Conservation (phyloP, 345 rosid genomes). For the Nephelium lappaceum region DNA sequence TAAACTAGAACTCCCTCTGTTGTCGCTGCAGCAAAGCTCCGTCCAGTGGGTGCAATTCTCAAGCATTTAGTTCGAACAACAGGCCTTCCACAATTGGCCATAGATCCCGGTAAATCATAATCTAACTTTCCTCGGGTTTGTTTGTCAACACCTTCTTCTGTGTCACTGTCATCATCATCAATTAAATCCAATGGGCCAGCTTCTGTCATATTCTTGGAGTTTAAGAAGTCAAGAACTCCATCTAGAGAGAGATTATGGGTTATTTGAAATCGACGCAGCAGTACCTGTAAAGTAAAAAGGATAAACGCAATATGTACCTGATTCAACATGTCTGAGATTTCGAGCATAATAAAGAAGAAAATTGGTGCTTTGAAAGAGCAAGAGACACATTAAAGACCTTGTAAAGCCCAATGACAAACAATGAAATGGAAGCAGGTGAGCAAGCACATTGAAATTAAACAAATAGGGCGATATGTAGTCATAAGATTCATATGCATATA, state of each 20-base stretch:
- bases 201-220: slow-evolving; percentile 95
- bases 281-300: slow-evolving; percentile 51
- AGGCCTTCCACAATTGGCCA: slow-evolving; percentile 83
- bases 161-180: slow-evolving; percentile 80
- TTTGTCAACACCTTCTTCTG: slow-evolving; percentile 79
- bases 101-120: slow-evolving; percentile 86
- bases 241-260: slow-evolving; percentile 84
- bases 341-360: neutral
- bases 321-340: neutral
- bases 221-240: slow-evolving; percentile 91
- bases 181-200: slow-evolving; percentile 94
- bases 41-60: slow-evolving; percentile 92
- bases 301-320: neutral
- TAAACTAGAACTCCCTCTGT: slow-evolving; percentile 92
- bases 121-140: slow-evolving; percentile 78
- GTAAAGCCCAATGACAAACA: neutral
- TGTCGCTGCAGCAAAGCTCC: slow-evolving; percentile 92
- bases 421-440: neutral
- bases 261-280: slow-evolving; percentile 82
- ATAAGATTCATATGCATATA: neutral
- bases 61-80: slow-evolving; percentile 77
- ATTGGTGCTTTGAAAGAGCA: neutral
- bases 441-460: neutral
- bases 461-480: neutral
- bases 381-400: neutral